Base-by-base conservation (phyloP, 2,329 filamentous ascomycete genomes). In the Aspergillus spinulosporus region DNA sequence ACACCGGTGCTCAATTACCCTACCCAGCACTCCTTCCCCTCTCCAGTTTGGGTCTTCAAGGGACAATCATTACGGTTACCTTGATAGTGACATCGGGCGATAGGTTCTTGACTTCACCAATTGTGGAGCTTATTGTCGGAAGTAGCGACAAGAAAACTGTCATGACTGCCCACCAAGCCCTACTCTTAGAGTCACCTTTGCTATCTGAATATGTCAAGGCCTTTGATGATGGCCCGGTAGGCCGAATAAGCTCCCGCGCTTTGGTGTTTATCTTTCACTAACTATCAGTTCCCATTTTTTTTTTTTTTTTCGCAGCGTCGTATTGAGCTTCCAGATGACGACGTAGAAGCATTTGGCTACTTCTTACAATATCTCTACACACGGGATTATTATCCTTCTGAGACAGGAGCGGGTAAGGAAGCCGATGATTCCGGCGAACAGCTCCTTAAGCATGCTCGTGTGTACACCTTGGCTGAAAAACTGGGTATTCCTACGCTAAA, bases 401-500 rank as follows among this genome's bases (percentile, higher is more conserved):
- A 42, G 85, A 43, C 72, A 80, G 36, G 31, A 29, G 21, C 37
- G 53, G 88, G 93, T 69, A 88, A 88, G 3, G 71, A 76, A 0
- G 79, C 90, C 55, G 92, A 96, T 75, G 82, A 90, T 70, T 84
- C 84, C n/a, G 92, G 92, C 63, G 82, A 88, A 11, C 89, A 93
- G 69, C 86, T 97, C 14, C 85, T 97, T 59, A 90, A 89, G 68
- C 92, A 97, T 72, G 92, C 92, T 21, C 88, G 89, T 61, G 84
- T 96, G 62, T 96, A 96, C 79, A 96, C 90, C 0, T 81, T 97
- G 26, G 92, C 90, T 26, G 88, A 92, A 66, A 91, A 88, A 74
- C 86, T 94, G 59, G 83, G 85, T 40, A 76, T 91, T 47, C 76
- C 80, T 0, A 78, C 79, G 7, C 84, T 97, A 60, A 90, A 89